phyloP scores from a whole-genome alignment of 2,329 filamentous ascomycete species.

The Pseudonectria buxi region DNA sequence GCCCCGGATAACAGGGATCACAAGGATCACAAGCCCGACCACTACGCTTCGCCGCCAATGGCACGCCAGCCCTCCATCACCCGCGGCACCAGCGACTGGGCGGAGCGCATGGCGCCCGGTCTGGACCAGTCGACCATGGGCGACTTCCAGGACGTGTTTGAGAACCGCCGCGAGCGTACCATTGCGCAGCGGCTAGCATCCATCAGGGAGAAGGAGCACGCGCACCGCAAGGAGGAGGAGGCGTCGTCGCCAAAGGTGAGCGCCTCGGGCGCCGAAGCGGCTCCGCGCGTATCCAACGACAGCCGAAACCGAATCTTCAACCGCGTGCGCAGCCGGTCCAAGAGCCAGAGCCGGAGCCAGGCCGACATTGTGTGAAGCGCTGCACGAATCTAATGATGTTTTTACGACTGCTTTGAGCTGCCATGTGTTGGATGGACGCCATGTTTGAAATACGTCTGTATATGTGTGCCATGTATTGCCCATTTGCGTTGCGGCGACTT shows the following conservation, averaged over 20 bases:
- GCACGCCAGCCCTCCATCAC: slow-evolving; percentile 8
- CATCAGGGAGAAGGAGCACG: slow-evolving; percentile 32
- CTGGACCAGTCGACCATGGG: slow-evolving; percentile 27
- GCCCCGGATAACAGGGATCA: slow-evolving; percentile 24
- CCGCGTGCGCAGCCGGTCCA: slow-evolving; percentile 24
- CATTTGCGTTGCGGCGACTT: no score
- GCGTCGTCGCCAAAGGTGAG: slow-evolving; percentile 18
- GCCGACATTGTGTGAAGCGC: slow-evolving; percentile 22
- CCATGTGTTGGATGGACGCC: not conserved
- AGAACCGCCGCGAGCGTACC: slow-evolving; percentile 32
- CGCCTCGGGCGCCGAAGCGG: slow-evolving; percentile 20
- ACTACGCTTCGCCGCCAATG: slow-evolving; percentile 3
- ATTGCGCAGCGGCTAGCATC: slow-evolving; percentile 30
- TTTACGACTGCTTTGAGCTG: not conserved
- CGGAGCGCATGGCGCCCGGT: slow-evolving; percentile 13
- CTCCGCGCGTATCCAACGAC: slow-evolving; percentile 16
- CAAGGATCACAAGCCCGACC: slow-evolving; percentile 10
- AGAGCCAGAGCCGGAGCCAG: slow-evolving; percentile 16
- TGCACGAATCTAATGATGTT: not conserved
- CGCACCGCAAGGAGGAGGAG: slow-evolving; percentile 21
- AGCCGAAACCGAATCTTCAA: slow-evolving; percentile 24
- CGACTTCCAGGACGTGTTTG: slow-evolving; percentile 42
- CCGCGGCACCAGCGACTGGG: slow-evolving; percentile 11
- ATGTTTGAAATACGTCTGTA: no score
- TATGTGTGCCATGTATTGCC: no score